Evolutionary conservation across 192 early-diverging fungal genomes (phyloP).

Genomic region (Dissophora globulifera): DNA sequence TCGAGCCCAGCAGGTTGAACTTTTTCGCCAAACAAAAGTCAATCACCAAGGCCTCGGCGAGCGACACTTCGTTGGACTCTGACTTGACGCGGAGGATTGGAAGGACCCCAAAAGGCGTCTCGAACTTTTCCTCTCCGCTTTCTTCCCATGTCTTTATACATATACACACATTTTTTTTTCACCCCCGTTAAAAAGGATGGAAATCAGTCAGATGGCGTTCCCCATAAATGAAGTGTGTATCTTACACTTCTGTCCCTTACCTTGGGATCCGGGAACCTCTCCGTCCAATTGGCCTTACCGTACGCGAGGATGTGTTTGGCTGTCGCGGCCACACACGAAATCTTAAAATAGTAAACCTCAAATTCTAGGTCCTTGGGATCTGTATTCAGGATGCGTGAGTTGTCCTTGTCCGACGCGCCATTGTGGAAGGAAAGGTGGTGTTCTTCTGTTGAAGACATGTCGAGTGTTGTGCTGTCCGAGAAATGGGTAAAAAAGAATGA

Average conservation of each 20-base stretch:
- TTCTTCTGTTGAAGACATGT: too few relatives aligned
- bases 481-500: too few relatives aligned
- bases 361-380: conserved; percentile 4
- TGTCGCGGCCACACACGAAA: conserved; percentile 16
- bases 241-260: background rate
- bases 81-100: conserved; percentile 8
- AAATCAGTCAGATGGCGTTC: background rate
- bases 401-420: conserved; percentile 7
- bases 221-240: background rate
- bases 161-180: too few relatives aligned
- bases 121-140: background rate
- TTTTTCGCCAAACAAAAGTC: conserved; percentile 26
- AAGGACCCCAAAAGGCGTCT: background rate
- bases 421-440: conserved; percentile 11
- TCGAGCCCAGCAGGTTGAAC: conserved; percentile 23
- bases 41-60: conserved; percentile 23
- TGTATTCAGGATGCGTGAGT: conserved; percentile 5
- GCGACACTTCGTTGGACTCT: background rate
- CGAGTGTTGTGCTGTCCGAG: too few relatives aligned
- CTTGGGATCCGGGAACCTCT: background rate
- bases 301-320: conserved; percentile 7
- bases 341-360: conserved; percentile 13
- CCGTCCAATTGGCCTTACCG: conserved; percentile 9
- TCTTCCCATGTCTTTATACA: too few relatives aligned
- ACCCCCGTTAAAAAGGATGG: background rate